Conservation (phyloP, 257 asterid species). For the Fraxinus pennsylvanica region DNA sequence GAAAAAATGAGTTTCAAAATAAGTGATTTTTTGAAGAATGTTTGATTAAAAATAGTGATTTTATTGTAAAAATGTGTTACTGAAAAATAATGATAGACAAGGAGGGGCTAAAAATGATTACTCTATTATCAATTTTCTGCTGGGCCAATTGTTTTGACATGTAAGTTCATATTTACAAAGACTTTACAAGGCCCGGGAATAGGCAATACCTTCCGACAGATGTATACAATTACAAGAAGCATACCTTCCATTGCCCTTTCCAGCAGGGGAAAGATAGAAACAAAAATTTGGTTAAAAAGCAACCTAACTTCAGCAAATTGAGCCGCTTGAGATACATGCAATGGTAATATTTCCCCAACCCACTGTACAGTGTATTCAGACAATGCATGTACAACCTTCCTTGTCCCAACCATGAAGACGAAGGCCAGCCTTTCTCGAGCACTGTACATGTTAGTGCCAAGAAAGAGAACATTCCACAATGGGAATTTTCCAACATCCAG, state of each 20-base stretch:
- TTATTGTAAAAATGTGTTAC: no score
- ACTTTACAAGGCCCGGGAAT: constrained; percentile 50
- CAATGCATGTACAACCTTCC: constrained; percentile 42
- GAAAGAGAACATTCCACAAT: constrained; percentile 25
- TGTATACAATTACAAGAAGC: constrained; percentile 59
- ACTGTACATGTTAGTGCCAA: constrained; percentile 15
- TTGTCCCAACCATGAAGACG: constrained; percentile 20
- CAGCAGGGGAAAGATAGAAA: neutral
- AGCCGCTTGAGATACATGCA: constrained; percentile 47
- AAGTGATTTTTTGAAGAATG: no score
- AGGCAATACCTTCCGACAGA: constrained; percentile 35
- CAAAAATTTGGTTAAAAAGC: constrained; percentile 17
- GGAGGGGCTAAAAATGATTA: neutral
- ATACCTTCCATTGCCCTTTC: constrained; percentile 42
- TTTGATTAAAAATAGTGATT: no score
- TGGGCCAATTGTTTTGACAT: constrained; percentile 30
- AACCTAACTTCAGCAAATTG: constrained; percentile 33
- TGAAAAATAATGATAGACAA: no score
- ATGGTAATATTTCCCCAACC: constrained; percentile 38
- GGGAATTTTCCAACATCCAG: neutral
- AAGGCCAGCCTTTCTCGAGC: constrained; percentile 1
- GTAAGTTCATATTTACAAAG: constrained; percentile 40
- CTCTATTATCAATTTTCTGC: constrained; percentile 25
- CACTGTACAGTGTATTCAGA: constrained; percentile 38
- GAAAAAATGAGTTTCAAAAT: no score